Evolutionary conservation across 768 basidiomycete species (phyloP).

Genomic region (Agaricus subrufescens): DNA sequence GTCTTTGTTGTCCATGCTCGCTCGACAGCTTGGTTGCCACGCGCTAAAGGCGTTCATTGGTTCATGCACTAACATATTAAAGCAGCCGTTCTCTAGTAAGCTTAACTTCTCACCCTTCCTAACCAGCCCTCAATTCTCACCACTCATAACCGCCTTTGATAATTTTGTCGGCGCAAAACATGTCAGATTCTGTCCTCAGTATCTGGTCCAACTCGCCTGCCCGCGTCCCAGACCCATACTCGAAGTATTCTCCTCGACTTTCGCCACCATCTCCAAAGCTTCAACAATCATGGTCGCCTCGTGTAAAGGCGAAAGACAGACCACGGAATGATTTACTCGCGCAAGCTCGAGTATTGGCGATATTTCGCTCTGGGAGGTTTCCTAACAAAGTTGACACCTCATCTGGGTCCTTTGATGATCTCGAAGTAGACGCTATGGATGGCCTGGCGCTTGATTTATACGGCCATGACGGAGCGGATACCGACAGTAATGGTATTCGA

Average conservation of each 20-base stretch:
- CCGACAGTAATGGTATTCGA: not conserved
- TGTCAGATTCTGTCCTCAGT: not conserved
- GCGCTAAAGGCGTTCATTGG: not conserved
- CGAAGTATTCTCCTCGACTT: not conserved
- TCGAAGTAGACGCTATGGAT: slow-evolving; percentile 1
- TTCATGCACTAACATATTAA: not conserved
- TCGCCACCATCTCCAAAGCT: slow-evolving; percentile 1
- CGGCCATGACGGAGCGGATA: not conserved
- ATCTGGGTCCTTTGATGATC: not conserved
- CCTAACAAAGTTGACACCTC: slow-evolving; percentile 1
- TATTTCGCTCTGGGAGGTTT: slow-evolving; percentile 5
- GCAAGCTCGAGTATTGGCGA: slow-evolving; percentile 2
- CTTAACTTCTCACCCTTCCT: not conserved
- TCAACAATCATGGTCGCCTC: not conserved
- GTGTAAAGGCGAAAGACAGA: not conserved
- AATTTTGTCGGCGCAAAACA: not conserved
- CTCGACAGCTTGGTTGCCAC: not conserved
- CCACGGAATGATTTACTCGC: not conserved
- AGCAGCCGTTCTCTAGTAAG: not conserved
- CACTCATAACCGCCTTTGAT: not conserved
- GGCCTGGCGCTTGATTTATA: not conserved
- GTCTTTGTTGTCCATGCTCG: not conserved
- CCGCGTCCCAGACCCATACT: not conserved
- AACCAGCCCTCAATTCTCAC: not conserved
- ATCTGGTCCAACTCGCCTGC: slow-evolving; percentile 6